phyloP scores from a whole-genome alignment of 306 rosid genomes.

The Hippophae rhamnoides region DNA sequence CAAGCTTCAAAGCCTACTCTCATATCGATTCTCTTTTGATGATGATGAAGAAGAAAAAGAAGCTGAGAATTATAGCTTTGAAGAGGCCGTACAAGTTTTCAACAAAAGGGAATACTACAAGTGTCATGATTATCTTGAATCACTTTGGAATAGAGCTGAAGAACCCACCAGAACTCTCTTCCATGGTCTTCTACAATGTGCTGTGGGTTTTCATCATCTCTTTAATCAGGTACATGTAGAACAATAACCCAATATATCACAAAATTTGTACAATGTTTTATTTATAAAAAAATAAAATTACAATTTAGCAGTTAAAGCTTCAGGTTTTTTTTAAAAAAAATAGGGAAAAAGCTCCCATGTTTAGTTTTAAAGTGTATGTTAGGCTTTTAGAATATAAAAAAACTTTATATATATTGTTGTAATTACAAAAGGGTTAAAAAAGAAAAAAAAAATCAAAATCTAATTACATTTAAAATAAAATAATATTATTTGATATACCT shows the following conservation, averaged over 20 bases:
- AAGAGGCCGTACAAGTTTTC: slow-evolving; percentile 59
- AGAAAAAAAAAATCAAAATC: no score
- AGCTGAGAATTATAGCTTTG: slow-evolving; percentile 31
- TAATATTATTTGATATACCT: no score
- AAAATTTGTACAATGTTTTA: no score
- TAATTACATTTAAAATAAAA: no score
- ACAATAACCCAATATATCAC: not conserved
- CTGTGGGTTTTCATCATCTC: slow-evolving; percentile 88
- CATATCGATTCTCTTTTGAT: slow-evolving; percentile 21
- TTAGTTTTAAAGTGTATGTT: no score
- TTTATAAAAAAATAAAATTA: no score
- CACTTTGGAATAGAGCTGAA: slow-evolving; percentile 63
- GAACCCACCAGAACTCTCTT: slow-evolving; percentile 76
- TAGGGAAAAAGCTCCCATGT: no score
- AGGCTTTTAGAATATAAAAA: no score
- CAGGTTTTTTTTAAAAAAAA: no score
- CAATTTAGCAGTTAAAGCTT: no score
- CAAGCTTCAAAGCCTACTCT: slow-evolving; percentile 2
- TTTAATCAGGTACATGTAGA: slow-evolving; percentile 50
- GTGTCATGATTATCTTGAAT: slow-evolving; percentile 79
- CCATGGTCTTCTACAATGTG: slow-evolving; percentile 84
- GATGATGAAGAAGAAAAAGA: slow-evolving; percentile 32
- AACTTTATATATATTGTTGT: no score
- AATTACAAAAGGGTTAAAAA: no score
- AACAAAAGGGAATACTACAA: slow-evolving; percentile 54